These are phyloP conservation scores for Fomitopsis pulvina DNA, from an alignment of 768 basidiomycete species.

Conservation along the genomic window DNA sequence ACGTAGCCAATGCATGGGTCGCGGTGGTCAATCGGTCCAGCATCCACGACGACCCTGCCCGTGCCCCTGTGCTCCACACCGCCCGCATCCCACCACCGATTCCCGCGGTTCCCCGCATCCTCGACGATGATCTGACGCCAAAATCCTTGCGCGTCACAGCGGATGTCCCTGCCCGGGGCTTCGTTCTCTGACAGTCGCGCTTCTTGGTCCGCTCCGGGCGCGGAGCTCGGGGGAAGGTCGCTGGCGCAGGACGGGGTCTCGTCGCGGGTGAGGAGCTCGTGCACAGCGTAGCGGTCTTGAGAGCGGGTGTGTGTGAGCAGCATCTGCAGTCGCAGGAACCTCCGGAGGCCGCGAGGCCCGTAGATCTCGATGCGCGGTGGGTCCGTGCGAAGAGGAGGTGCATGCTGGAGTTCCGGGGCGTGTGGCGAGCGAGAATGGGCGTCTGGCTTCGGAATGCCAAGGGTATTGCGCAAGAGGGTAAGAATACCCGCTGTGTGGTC, in stretches of 20 bases:
- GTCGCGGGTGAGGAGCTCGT: constrained; percentile 61
- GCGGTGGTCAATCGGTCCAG: constrained; percentile 71
- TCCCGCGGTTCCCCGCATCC: constrained; percentile 9
- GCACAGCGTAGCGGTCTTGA: constrained; percentile 61
- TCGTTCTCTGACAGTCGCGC: constrained; percentile 59
- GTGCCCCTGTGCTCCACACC: not conserved
- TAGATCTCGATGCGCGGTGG: constrained; percentile 59
- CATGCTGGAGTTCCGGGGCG: constrained; percentile 3
- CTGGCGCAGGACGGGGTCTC: constrained; percentile 49
- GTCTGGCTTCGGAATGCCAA: constrained; percentile 39
- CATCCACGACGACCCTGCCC: constrained; percentile 46
- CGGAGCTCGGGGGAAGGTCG: constrained; percentile 19
- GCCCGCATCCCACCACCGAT: constrained; percentile 29
- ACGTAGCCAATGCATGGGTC: constrained; percentile 80
- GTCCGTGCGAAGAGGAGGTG: constrained; percentile 3
- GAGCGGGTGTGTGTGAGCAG: constrained; percentile 59
- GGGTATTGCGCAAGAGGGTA: constrained; percentile 53
- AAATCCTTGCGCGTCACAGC: constrained; percentile 47
- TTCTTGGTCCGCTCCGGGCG: not conserved
- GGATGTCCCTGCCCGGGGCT: constrained; percentile 52
- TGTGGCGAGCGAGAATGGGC: constrained; percentile 7
- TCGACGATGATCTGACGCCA: constrained; percentile 50
- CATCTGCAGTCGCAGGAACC: constrained; percentile 65
- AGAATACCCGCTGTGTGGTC: constrained; percentile 75
- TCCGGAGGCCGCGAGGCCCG: constrained; percentile 73